Percentiles rank a stretch among this genome's conserved stretches.
Conservation (phyloP, 176 grass and related monocot species). For the Urochloa ruziziensis region DNA sequence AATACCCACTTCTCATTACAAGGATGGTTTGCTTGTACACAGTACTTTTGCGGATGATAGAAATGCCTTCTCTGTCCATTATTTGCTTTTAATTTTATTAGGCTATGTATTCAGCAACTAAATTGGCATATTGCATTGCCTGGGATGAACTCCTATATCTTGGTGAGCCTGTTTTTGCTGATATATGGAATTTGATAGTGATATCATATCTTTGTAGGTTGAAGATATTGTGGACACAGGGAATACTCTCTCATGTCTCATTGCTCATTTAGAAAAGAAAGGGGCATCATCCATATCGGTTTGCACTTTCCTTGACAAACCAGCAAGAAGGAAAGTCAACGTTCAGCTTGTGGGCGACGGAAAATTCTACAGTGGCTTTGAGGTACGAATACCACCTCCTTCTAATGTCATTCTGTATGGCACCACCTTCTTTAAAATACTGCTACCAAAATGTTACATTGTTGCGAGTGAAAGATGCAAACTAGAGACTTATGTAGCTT, state of each 20-base stretch:
- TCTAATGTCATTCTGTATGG: neutral
- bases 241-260: conserved; percentile 73
- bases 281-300: conserved; percentile 77
- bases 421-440: neutral
- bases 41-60: neutral
- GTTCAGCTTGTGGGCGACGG: conserved; percentile 68
- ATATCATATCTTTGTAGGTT: conserved; percentile 48
- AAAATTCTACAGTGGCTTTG: conserved; percentile 89
- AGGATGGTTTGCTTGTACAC: neutral
- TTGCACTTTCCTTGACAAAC: conserved; percentile 89
- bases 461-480: neutral
- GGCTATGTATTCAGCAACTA: neutral
- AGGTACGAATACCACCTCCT: conserved; percentile 43
- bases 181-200: neutral
- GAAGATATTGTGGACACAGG: conserved; percentile 98
- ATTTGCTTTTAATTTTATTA: neutral
- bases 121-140: neutral
- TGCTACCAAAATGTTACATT: neutral
- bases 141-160: neutral
- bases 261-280: conserved; percentile 76
- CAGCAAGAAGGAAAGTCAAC: conserved; percentile 70
- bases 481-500: neutral
- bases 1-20: neutral
- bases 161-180: neutral
- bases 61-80: neutral